Evolutionary conservation across 1,139 yeast species (phyloP), one percentile per base, ranked within the genome.

Genomic region (Suhomyces terraborum): DNA sequence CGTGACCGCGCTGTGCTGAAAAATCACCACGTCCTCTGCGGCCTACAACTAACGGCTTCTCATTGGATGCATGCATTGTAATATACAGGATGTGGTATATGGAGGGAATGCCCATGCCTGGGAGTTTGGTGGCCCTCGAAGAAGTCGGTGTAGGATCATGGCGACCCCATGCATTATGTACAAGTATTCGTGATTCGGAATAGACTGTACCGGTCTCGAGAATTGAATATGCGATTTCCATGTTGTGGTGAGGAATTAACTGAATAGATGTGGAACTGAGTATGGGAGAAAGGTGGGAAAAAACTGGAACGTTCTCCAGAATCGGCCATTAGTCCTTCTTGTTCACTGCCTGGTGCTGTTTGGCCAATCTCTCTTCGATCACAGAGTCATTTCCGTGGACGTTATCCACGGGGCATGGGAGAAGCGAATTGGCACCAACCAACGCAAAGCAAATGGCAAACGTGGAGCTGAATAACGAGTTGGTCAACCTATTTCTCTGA

Each of bases 321-420:
- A n/a, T n/a, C n/a, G n/a, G n/a, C n/a, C n/a, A n/a, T 30, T 14
- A 31, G 14, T 17, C 18, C 16, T n/a, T 19, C n/a, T 32, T 33
- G 10, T 19, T 29, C 13, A 19, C n/a, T 3, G 26, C 33, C 24
- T 45, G 46, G 25, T 49, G 50, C 28, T 46, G 42, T 43, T 43
- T 44, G 19, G 38, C 48, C 36, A 53, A 40, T 21, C 56, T 49
- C 25, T 67, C 67, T 35, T 70, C 73, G 9, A 66, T 48, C 4
- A 61, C 59, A 3, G 77, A 62, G 26, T 72, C 78, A 49, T 72
- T 72, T 8, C 71, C 72, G 47, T 68, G 72, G 10, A 67, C 69
- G 35, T 55, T 54, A 50, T 80, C 84, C 16, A 82, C 83, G 1
- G 94, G 94, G 64, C 94, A 85, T n/a, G 89, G 89, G 37, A 85